Conservation (phyloP, 805 yeast genomes). For the Phaffomyces opuntiae region DNA sequence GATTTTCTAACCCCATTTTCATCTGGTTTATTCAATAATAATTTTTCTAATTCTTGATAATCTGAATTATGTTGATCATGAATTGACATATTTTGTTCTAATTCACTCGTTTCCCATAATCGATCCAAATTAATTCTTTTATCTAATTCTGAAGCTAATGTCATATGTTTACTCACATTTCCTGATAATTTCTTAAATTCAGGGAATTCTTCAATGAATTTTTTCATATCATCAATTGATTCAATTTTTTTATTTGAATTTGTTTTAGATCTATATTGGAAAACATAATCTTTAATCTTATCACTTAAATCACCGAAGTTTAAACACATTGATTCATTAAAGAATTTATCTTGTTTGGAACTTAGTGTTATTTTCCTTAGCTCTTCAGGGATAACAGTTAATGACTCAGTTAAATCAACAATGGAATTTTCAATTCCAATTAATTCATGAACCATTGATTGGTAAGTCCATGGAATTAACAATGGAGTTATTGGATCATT, state of each 20-base stretch:
- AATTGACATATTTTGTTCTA: constrained; percentile 80
- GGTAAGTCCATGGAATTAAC: constrained; percentile 95
- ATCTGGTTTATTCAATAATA: constrained; percentile 34
- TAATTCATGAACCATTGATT: constrained; percentile 93
- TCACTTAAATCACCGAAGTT: constrained; percentile 96
- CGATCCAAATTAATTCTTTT: constrained; percentile 55
- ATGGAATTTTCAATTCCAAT: constrained; percentile 78
- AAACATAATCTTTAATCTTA: constrained; percentile 75
- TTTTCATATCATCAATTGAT: constrained; percentile 83
- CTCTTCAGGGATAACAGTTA: constrained; percentile 52
- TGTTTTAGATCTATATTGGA: constrained; percentile 72
- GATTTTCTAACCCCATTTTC: constrained; percentile 23
- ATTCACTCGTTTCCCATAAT: constrained; percentile 81
- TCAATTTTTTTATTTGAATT: constrained; percentile 65
- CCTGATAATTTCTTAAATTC: constrained; percentile 85
- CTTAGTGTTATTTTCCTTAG: constrained; percentile 58
- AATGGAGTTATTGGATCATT: constrained; percentile 93
- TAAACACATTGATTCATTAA: constrained; percentile 70
- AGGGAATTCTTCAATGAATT: constrained; percentile 86
- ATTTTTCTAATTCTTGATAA: constrained; percentile 43
- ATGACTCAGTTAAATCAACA: constrained; percentile 49
- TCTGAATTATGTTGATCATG: constrained; percentile 53
- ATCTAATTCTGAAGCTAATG: constrained; percentile 82
- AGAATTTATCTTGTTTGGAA: constrained; percentile 70
- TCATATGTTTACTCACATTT: constrained; percentile 88